Evolutionary conservation across 169 alveolate species (phyloP).

Genomic region (Prorocentrum cordatum): DNA sequence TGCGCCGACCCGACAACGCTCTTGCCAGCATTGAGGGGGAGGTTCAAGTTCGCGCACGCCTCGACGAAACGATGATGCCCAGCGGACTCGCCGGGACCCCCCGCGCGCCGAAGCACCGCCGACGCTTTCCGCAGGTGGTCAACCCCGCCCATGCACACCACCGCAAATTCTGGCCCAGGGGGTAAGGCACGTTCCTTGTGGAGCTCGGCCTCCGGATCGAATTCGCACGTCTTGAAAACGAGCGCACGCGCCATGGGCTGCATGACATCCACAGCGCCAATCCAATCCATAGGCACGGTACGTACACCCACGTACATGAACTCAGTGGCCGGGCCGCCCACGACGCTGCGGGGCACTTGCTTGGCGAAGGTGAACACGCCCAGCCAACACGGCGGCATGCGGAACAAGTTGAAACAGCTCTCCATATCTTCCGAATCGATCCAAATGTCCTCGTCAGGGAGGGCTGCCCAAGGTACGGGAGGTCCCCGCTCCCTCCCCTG

Average conservation of each 20-base stretch:
- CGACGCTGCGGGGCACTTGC: background rate
- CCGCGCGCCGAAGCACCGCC: background rate
- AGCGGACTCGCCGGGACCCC: background rate
- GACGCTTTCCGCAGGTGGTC: background rate
- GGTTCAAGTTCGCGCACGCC: background rate
- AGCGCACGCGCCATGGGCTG: background rate
- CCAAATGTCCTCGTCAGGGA: background rate
- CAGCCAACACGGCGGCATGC: background rate
- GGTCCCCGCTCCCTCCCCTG: background rate
- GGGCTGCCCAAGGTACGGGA: background rate
- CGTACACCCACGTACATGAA: background rate
- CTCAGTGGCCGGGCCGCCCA: background rate
- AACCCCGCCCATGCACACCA: background rate
- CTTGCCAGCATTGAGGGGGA: background rate
- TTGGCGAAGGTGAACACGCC: background rate
- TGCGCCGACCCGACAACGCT: background rate
- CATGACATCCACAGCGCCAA: background rate
- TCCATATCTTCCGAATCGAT: background rate
- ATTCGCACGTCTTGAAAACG: background rate
- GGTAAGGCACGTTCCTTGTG: background rate
- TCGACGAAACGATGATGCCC: background rate
- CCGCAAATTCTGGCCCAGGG: background rate
- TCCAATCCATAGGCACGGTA: background rate
- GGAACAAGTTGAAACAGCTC: background rate
- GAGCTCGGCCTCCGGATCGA: background rate